Evolutionary conservation across 2,329 filamentous ascomycete genomes (phyloP).

Genomic region (Monilinia aucupariae): DNA sequence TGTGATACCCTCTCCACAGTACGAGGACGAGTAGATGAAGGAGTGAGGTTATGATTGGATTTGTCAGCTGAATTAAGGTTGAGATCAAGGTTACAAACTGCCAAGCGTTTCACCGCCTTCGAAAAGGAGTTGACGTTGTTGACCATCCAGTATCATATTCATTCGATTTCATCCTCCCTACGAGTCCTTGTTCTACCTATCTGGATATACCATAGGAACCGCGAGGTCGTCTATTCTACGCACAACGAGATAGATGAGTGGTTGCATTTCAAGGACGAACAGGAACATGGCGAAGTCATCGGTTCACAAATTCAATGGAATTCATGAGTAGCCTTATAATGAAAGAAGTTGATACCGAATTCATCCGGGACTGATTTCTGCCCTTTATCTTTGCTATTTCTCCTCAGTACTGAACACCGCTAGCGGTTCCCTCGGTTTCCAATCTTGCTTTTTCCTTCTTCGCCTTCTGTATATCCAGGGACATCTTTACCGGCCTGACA

Average conservation of each 20-base stretch:
- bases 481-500: conserved; percentile 42
- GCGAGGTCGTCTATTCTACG: not conserved
- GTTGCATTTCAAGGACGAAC: not conserved
- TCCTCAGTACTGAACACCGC: not conserved
- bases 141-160: not conserved
- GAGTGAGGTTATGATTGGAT: too few relatives aligned
- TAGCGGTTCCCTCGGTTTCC: not conserved
- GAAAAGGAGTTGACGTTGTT: too few relatives aligned
- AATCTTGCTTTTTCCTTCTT: conserved; percentile 34
- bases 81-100: too few relatives aligned
- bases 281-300: not conserved
- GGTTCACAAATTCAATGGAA: not conserved
- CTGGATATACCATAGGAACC: not conserved
- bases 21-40: too few relatives aligned
- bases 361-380: not conserved
- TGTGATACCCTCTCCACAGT: too few relatives aligned
- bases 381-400: too few relatives aligned
- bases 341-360: not conserved
- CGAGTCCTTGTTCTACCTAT: not conserved
- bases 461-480: conserved; percentile 38
- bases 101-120: too few relatives aligned
- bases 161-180: not conserved
- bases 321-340: not conserved
- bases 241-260: too few relatives aligned
- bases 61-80: not conserved